Evolutionary conservation across 352 stramenopile species (phyloP), one percentile per base, ranked within the genome.

Genomic region (Chrysophaeum taylorii): DNA sequence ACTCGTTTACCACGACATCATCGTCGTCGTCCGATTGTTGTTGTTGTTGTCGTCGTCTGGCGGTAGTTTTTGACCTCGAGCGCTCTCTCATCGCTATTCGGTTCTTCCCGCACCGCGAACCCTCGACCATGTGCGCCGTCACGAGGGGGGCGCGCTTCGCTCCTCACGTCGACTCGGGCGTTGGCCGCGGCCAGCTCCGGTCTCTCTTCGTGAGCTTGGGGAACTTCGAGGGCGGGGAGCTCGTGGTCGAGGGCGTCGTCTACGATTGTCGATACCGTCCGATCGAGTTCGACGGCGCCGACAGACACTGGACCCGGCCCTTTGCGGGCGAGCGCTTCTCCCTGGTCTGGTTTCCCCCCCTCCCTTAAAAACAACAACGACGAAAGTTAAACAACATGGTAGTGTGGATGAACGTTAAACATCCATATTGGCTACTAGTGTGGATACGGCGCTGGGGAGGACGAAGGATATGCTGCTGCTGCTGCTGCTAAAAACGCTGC

Each of bases 261-360:
- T 68, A 83, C n/a, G 83, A 91, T 68, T 87, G 89, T 29, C 77
- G 85, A 4, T 92, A 92, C 73, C 82, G 76, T 35, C 75, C 81
- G 23, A 63, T 89, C 38, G 81, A 90, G 71, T 91, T 92, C 70
- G 83, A 91, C 75, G 86, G 86, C 60, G 88, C 77, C 43, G 69
- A 91, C 74, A 71, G 84, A 39, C 86, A 92, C 75, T 92, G 81
- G 81, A 90, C 84, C 7, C 73, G 84, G 54, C 85, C 84, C 21
- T 92, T 92, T 64, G 35, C 68, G 36, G 86, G 86, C 57, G 85
- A 91, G 72, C 76, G 86, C 29, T 92, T 85, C 69, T 83, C 72
- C 69, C 76, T 92, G 37, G 86, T 92, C 23, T 92, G 85, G 85
- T 92, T 92, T 67, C 90, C 86, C 16, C 86, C 86, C 12, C 25